Percentiles rank a stretch among this genome's conserved stretches.
Conservation (phyloP, 768 basidiomycete genomes). For the Collybia nuda region DNA sequence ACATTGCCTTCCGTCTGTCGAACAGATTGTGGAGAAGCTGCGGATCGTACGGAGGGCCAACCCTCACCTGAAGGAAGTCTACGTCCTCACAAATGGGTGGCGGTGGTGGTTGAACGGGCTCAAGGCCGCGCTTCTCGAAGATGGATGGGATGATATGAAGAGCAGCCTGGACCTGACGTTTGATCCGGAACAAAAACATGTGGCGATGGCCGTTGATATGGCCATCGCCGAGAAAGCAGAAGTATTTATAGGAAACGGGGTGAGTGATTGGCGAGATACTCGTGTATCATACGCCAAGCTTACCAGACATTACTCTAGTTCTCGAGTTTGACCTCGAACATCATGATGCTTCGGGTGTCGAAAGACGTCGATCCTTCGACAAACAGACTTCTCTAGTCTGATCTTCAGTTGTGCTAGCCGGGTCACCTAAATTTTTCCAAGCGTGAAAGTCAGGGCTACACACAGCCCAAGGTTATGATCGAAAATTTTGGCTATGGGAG, state of each 20-base stretch:
- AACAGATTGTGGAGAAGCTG: slow-evolving; percentile 47
- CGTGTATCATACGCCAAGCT: neutral
- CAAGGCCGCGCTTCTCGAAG: slow-evolving; percentile 33
- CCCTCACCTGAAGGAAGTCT: slow-evolving; percentile 43
- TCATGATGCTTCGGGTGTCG: slow-evolving; percentile 32
- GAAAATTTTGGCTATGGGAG: too few species aligned
- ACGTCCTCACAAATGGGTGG: slow-evolving; percentile 66
- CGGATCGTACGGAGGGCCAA: slow-evolving; percentile 26
- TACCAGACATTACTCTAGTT: slow-evolving; percentile 21
- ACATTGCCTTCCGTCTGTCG: slow-evolving; percentile 54
- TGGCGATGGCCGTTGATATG: slow-evolving; percentile 68
- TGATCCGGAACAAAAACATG: slow-evolving; percentile 53
- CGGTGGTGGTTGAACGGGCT: slow-evolving; percentile 47
- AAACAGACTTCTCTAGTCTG: slow-evolving; percentile 30
- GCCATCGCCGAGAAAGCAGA: slow-evolving; percentile 62
- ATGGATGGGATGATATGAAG: slow-evolving; percentile 47
- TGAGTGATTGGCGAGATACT: slow-evolving; percentile 29
- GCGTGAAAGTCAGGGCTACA: too few species aligned
- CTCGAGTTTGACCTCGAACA: slow-evolving; percentile 35
- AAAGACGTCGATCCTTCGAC: slow-evolving; percentile 25
- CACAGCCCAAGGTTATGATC: too few species aligned
- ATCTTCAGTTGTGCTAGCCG: neutral
- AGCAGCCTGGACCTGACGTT: slow-evolving; percentile 56
- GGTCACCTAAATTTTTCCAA: too few species aligned
- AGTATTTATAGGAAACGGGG: slow-evolving; percentile 71